Evolutionary conservation across 2,329 filamentous ascomycete genomes (phyloP).

Genomic region (Aspergillus spinulosporus): DNA sequence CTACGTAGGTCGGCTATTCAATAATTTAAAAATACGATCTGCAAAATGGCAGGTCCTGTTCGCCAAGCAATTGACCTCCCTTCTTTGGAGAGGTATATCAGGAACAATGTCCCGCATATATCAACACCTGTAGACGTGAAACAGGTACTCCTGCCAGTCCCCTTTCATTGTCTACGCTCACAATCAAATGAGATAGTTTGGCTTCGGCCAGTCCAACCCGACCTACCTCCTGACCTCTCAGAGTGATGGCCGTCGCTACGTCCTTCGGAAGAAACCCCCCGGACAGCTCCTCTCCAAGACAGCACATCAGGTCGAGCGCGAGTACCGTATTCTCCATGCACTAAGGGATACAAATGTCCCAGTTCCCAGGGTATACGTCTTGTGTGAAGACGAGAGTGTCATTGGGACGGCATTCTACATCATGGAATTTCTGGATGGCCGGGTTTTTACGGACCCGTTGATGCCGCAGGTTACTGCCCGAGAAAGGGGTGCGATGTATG

Average conservation of each 20-base stretch:
- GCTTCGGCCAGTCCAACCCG: conserved; percentile 95
- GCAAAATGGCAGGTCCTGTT: neutral
- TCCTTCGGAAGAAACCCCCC: conserved; percentile 95
- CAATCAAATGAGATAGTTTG: conserved; percentile 64
- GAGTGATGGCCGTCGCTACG: conserved; percentile 66
- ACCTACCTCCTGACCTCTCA: conserved; percentile 88
- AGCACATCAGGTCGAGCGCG: conserved; percentile 93
- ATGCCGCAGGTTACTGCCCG: conserved; percentile 69
- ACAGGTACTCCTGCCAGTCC: conserved; percentile 61
- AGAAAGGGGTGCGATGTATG: conserved; percentile 70
- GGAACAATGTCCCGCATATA: conserved; percentile 75
- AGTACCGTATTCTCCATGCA: conserved; percentile 86
- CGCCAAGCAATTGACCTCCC: conserved; percentile 85
- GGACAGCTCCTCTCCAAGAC: conserved; percentile 88
- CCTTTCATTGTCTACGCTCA: neutral
- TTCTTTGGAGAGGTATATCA: conserved; percentile 76
- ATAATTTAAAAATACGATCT: neutral
- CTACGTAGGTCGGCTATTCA: neutral
- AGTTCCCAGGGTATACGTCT: conserved; percentile 76
- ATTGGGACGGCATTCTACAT: conserved; percentile 94
- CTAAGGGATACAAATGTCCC: conserved; percentile 77
- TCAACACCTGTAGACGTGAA: conserved; percentile 81
- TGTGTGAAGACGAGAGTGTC: conserved; percentile 78
- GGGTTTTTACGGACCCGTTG: conserved; percentile 85
- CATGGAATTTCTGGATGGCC: conserved; percentile 92